phyloP scores from a whole-genome alignment of 1,284 basidiomycete genomes.

The Wallemia ichthyophaga region DNA sequence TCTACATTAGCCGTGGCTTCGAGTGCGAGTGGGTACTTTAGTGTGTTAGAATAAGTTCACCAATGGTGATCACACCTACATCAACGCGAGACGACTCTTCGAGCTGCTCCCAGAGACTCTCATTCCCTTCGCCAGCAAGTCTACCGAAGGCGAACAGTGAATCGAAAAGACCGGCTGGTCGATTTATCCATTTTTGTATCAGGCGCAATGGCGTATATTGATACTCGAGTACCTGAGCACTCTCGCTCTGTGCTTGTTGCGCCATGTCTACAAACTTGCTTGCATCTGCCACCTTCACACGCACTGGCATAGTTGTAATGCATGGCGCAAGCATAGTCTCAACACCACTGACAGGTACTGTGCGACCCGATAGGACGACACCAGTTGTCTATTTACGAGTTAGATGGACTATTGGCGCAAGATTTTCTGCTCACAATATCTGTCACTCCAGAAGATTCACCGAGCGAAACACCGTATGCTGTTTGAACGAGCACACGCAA shows the following conservation, averaged over 20 bases:
- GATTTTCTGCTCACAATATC: background rate
- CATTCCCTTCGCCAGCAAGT: background rate
- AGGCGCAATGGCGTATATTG: background rate
- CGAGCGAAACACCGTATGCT: background rate
- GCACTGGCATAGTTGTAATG: background rate
- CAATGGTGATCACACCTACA: background rate
- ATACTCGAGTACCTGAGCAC: background rate
- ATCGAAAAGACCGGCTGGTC: background rate
- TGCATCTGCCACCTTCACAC: background rate
- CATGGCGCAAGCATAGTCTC: conserved; percentile 5
- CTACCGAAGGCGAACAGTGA: background rate
- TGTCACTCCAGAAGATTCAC: background rate
- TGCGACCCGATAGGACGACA: conserved; percentile 7
- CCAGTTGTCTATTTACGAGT: conserved; percentile 4
- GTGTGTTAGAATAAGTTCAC: no score
- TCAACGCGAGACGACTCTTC: background rate
- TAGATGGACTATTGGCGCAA: background rate
- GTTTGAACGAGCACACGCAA: background rate
- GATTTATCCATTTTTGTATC: background rate
- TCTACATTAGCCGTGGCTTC: background rate
- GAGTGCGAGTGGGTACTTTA: background rate
- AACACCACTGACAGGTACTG: conserved; percentile 4
- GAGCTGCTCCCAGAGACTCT: background rate
- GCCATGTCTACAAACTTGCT: background rate
- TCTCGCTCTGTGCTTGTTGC: background rate